Percentiles rank a stretch among this genome's conserved stretches.
Evolutionary conservation across 305 asterid species (phyloP).

Genomic region (Coffea humblotiana): DNA sequence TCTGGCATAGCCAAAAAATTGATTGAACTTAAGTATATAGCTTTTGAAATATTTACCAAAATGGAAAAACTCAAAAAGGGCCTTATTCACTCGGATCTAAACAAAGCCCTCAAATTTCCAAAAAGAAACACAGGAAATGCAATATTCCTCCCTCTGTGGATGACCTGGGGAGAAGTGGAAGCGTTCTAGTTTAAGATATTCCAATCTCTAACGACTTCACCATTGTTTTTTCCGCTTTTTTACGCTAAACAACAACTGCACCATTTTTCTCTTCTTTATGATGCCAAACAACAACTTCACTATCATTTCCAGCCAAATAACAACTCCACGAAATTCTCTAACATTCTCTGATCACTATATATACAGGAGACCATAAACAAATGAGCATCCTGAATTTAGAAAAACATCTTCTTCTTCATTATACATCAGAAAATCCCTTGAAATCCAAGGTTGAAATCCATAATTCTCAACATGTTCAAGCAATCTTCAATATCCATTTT

Average conservation of each 20-base stretch:
- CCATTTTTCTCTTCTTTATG: background rate
- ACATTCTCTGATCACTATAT: slow-evolving; percentile 17
- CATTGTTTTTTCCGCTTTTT: background rate
- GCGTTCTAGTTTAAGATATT: background rate
- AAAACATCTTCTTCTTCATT: slow-evolving; percentile 8
- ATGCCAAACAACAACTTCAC: slow-evolving; percentile 30
- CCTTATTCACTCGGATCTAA: no score
- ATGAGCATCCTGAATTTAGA: slow-evolving; percentile 14
- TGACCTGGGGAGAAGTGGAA: background rate
- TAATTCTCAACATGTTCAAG: slow-evolving; percentile 27
- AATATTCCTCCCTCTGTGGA: no score
- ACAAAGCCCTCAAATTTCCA: no score
- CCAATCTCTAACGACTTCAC: slow-evolving; percentile 18
- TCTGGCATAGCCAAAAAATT: no score
- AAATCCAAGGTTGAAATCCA: background rate
- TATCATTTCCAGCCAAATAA: background rate
- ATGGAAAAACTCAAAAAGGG: no score
- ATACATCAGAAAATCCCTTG: background rate
- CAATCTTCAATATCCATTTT: slow-evolving; percentile 19
- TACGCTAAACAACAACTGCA: slow-evolving; percentile 10
- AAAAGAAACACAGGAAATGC: no score
- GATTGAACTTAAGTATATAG: no score
- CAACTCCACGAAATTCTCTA: slow-evolving; percentile 16
- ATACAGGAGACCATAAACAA: slow-evolving; percentile 1
- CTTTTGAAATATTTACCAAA: no score